phyloP scores from a whole-genome alignment of 2,329 filamentous ascomycete genomes.

The Aplosporella prunicola region DNA sequence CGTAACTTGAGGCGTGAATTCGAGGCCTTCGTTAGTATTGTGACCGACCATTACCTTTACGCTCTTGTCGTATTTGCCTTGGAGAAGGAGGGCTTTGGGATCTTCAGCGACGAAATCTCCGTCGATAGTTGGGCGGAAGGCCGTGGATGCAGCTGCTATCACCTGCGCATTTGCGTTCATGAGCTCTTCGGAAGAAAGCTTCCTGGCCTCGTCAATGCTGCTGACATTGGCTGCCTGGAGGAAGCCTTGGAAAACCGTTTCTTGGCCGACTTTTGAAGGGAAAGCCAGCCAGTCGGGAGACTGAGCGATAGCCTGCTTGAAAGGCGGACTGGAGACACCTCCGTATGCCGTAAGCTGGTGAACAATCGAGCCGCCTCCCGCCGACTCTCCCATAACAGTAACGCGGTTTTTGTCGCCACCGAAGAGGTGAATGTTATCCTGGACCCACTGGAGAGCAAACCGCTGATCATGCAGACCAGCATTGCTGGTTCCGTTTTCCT shows the following conservation, averaged over 20 bases:
- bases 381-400: constrained; percentile 40
- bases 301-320: constrained; percentile 38
- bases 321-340: constrained; percentile 30
- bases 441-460: constrained; percentile 45
- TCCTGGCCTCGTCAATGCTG: constrained; percentile 36
- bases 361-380: constrained; percentile 45
- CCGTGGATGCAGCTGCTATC: constrained; percentile 29
- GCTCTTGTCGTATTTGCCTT: constrained; percentile 36
- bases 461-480: constrained; percentile 41
- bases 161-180: constrained; percentile 34
- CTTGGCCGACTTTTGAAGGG: constrained; percentile 26
- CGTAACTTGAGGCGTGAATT: background rate
- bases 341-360: constrained; percentile 47
- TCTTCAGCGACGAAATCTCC: constrained; percentile 40
- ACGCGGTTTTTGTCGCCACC: constrained; percentile 42
- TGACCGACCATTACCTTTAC: constrained; percentile 39
- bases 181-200: constrained; percentile 30
- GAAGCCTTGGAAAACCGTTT: constrained; percentile 31
- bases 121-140: constrained; percentile 36
- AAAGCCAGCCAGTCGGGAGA: constrained; percentile 28
- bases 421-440: constrained; percentile 42
- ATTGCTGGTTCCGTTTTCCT: constrained; percentile 38
- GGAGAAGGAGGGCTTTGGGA: constrained; percentile 37
- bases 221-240: constrained; percentile 34
- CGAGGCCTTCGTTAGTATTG: constrained; percentile 31